Percentiles rank a stretch among this genome's conserved stretches.
phyloP scores from a whole-genome alignment of 2,329 filamentous ascomycete genomes.

The Lomentospora prolificans region DNA sequence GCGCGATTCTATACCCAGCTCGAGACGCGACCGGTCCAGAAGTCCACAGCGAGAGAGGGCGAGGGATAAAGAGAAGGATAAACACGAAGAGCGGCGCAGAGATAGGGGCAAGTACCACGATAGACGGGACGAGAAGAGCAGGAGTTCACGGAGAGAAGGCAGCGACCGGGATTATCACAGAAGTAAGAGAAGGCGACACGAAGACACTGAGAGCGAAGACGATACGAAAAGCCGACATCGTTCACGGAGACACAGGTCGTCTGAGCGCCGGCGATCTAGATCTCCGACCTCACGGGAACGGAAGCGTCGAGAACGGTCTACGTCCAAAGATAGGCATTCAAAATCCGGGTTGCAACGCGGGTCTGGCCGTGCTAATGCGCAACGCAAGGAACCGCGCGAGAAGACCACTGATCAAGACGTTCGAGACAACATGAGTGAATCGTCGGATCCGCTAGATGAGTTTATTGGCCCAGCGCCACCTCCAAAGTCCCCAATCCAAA shows the following conservation, averaged over 20 bases:
- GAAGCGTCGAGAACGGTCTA: slow-evolving; percentile 23
- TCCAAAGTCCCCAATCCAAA: slow-evolving; percentile 30
- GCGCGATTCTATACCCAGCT: slow-evolving; percentile 1
- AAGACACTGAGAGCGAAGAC: not conserved
- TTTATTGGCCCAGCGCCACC: slow-evolving; percentile 66
- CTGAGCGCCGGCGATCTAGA: slow-evolving; percentile 18
- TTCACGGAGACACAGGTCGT: slow-evolving; percentile 7
- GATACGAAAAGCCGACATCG: slow-evolving; percentile 12
- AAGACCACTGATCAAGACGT: slow-evolving; percentile 11
- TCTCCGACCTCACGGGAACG: slow-evolving; percentile 21
- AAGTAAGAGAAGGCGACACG: not conserved
- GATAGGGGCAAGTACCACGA: not conserved
- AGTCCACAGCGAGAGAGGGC: slow-evolving; percentile 10
- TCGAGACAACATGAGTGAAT: slow-evolving; percentile 30
- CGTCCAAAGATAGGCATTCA: not conserved
- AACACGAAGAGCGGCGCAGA: not conserved
- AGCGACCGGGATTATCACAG: not conserved
- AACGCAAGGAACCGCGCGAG: slow-evolving; percentile 6
- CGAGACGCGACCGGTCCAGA: not conserved
- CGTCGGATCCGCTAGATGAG: slow-evolving; percentile 60
- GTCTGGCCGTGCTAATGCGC: slow-evolving; percentile 8
- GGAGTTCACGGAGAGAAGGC: not conserved
- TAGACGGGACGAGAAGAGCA: not conserved
- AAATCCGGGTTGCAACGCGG: not conserved
- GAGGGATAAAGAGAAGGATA: slow-evolving; percentile 7